phyloP scores from a whole-genome alignment of 805 yeast genomes.

The Yarrowia divulgata region DNA sequence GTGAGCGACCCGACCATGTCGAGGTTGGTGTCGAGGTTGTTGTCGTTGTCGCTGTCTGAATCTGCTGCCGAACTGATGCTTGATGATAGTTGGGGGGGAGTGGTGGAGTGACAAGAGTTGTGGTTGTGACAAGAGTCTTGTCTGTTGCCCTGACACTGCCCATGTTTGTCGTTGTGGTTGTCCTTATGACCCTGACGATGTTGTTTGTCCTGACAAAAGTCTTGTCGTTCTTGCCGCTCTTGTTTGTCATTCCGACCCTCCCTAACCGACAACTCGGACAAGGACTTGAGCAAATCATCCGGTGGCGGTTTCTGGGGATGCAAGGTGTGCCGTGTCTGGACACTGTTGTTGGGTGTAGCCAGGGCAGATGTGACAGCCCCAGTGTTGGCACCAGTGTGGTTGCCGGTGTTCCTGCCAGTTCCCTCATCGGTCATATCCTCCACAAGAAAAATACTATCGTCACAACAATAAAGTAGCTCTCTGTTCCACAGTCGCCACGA shows the following conservation, averaged over 20 bases:
- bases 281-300: conserved; percentile 3
- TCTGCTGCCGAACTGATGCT: conserved; percentile 17
- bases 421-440: conserved; percentile 28
- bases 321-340: conserved; percentile 1
- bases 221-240: not conserved
- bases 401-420: not conserved
- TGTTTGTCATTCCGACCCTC: not conserved
- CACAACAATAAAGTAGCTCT: conserved; percentile 29
- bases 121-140: too few relatives aligned
- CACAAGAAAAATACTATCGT: conserved; percentile 30
- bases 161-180: too few relatives aligned
- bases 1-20: not conserved
- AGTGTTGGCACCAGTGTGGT: not conserved
- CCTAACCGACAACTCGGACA: conserved; percentile 16
- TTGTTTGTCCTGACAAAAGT: too few relatives aligned
- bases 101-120: too few relatives aligned
- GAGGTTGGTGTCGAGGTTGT: too few relatives aligned
- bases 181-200: too few relatives aligned
- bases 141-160: too few relatives aligned
- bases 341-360: conserved; percentile 3
- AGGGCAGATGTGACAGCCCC: not conserved
- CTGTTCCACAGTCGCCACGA: conserved; percentile 52
- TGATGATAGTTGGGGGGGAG: conserved; percentile 2
- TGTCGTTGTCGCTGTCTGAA: not conserved
- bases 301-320: conserved; percentile 34